Conservation (phyloP, 192 early-diverging fungal species). For the Umbelopsis sp. region DNA sequence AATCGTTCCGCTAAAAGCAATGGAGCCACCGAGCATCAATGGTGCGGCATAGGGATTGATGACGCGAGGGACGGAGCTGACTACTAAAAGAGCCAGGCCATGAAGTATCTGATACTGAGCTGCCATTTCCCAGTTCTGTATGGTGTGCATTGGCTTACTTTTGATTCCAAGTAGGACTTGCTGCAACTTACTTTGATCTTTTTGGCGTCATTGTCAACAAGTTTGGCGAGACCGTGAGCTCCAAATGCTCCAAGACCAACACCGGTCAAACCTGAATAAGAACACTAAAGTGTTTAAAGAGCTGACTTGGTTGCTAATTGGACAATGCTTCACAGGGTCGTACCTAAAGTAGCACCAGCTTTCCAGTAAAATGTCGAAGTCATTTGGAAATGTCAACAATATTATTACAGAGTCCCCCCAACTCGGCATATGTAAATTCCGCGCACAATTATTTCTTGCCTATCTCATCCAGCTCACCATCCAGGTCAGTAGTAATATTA, state of each 20-base stretch:
- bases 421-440: background rate
- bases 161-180: background rate
- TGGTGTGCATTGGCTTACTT: background rate
- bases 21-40: slow-evolving; percentile 54
- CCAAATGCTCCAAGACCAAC: slow-evolving; percentile 53
- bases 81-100: slow-evolving; percentile 51
- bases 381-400: background rate
- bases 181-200: slow-evolving; percentile 33
- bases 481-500: no score
- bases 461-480: no score
- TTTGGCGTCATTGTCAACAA: slow-evolving; percentile 30
- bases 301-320: background rate
- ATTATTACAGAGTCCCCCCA: background rate
- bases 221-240: slow-evolving; percentile 44
- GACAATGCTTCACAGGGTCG: background rate
- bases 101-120: slow-evolving; percentile 58
- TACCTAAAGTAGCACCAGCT: slow-evolving; percentile 30
- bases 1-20: slow-evolving; percentile 60
- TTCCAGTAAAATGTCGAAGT: slow-evolving; percentile 28
- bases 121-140: slow-evolving; percentile 54
- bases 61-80: slow-evolving; percentile 44
- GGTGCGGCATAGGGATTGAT: slow-evolving; percentile 45
- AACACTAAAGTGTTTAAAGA: background rate
- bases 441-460: background rate
- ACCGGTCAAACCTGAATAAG: slow-evolving; percentile 33